Evolutionary conservation across 73 alveolate species (phyloP), one percentile per base, ranked within the genome.

Genomic region (Tetrahymena malaccensis): DNA sequence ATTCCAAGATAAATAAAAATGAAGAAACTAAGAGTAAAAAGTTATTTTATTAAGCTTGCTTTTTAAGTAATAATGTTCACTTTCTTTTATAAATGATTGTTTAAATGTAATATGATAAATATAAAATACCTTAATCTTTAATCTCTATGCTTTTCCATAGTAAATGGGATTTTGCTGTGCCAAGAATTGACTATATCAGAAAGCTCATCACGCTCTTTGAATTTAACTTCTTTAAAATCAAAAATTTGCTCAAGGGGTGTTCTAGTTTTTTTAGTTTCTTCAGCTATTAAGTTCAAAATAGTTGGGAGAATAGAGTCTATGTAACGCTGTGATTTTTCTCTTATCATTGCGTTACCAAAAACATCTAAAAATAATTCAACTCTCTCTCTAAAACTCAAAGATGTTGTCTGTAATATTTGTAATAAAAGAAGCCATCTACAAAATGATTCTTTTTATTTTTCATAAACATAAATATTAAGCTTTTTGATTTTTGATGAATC

Each of bases 201-300:
- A 96, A 99, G 94, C 94, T 98, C 99, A 97, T 99, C 99, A 94
- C 99, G 96, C 70, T 98, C 99, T 94, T 99, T 98, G 96, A 97
- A 99, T 50, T 97, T 96, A 94, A 99, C 96, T 85, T 97, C 94
- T 22, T 98, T 97, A 89, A 99, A 97, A 94, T 96, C 97, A 84
- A 99, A 40, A 19, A 99, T 85, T 93, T 97, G 97, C 70, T 94
- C 96, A 95, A 43, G 96, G 95, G 43, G 96, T 97, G 94, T 98
- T 96, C 58, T 93, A 27, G 89, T 70, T 70, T 96, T 94, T 97
- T 97, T 97, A 35, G 98, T 97, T 93, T 98, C 99, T 56, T 99
- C 97, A 57, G 99, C 97, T 33, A 98, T 97, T 58, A 96, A 96
- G 85, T 98, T 97, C 84, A 96, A 96, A 40, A 99, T 95, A 95